A percentile compares a stretch with the other conserved stretches of the same genome.
These are phyloP conservation scores for Irpex rosettiformis DNA, from an alignment of 1,284 basidiomycete genomes.

Conservation along the genomic window DNA sequence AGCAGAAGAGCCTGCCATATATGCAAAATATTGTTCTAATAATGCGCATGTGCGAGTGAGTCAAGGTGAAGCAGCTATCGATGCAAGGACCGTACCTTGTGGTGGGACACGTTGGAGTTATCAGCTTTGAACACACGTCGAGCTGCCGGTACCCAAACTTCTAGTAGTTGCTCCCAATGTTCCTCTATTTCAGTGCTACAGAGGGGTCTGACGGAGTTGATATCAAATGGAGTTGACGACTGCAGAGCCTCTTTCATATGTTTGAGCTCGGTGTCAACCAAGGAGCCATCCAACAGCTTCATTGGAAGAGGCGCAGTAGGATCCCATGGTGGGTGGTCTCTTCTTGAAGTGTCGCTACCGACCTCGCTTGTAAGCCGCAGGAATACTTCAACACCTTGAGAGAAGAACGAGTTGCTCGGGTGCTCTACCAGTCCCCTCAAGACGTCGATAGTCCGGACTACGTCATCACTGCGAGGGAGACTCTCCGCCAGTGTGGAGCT, in stretches of 20 bases:
- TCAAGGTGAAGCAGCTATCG: not conserved
- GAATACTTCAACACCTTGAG: slow-evolving; percentile 38
- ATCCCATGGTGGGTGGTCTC: slow-evolving; percentile 18
- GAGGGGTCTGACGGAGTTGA: slow-evolving; percentile 33
- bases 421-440: slow-evolving; percentile 36
- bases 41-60: not conserved
- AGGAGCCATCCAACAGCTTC: not conserved
- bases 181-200: slow-evolving; percentile 40
- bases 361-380: slow-evolving; percentile 33
- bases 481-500: slow-evolving; percentile 8
- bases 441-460: slow-evolving; percentile 34
- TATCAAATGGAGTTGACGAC: slow-evolving; percentile 23
- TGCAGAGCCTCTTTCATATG: slow-evolving; percentile 9
- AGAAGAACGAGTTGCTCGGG: slow-evolving; percentile 24
- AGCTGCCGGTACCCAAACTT: slow-evolving; percentile 31
- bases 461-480: slow-evolving; percentile 13
- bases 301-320: not conserved
- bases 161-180: slow-evolving; percentile 42
- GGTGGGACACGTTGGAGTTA: not conserved
- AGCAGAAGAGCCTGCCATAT: slow-evolving; percentile 54
- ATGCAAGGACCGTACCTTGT: not conserved
- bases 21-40: slow-evolving; percentile 36
- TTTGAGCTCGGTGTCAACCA: not conserved
- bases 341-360: slow-evolving; percentile 16
- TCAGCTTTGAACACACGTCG: slow-evolving; percentile 7